phyloP scores from a whole-genome alignment of 73 alveolate species.

The Paraurostyla sp. region DNA sequence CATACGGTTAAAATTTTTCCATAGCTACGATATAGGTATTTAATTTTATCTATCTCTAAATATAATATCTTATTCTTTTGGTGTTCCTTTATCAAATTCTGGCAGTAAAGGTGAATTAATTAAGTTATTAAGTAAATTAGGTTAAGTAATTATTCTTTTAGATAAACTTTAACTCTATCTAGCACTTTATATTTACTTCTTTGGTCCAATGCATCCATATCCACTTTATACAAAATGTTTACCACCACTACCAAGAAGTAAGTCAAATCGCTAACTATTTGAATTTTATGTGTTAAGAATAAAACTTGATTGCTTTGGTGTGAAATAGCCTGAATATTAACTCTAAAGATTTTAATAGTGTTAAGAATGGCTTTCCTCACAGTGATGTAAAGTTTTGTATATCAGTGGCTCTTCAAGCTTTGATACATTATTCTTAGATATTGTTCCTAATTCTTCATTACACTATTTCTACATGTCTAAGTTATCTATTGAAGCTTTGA shows the following conservation, averaged over 20 bases:
- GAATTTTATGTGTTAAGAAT: not conserved
- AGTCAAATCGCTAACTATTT: not conserved
- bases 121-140: not conserved
- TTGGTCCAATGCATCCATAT: not conserved
- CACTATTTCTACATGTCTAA: conserved; percentile 3
- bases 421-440: not conserved
- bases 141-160: not conserved
- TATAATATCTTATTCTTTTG: not conserved
- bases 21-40: not conserved
- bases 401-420: conserved; percentile 32
- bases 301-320: conserved; percentile 12
- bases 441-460: conserved; percentile 33
- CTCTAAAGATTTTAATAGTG: not conserved
- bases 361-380: conserved; percentile 7
- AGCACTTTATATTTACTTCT: not conserved
- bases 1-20: not conserved
- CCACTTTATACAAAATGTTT: not conserved
- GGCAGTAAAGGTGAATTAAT: not conserved
- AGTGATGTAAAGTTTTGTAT: conserved; percentile 34
- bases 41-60: not conserved
- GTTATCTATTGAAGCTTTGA: conserved; percentile 49
- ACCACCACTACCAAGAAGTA: conserved; percentile 28
- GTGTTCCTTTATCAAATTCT: not conserved
- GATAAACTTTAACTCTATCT: not conserved
- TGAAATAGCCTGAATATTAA: conserved; percentile 9